These are phyloP conservation scores for Claviceps arundinis DNA, from an alignment of 2,329 filamentous ascomycete genomes.

Conservation along the genomic window DNA sequence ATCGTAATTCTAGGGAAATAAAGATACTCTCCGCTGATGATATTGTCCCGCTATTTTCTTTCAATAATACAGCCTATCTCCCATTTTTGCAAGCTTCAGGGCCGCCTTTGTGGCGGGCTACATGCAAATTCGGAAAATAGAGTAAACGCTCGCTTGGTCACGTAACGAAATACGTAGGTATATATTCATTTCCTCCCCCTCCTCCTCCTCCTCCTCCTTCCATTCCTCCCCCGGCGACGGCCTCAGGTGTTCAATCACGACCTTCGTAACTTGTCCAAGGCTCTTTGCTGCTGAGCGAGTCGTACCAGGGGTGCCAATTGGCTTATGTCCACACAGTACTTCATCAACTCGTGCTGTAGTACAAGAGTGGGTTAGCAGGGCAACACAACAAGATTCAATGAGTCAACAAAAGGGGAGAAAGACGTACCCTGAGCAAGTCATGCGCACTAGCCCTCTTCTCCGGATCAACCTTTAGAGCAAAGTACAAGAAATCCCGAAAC, in stretches of 20 bases:
- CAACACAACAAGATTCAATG: background rate
- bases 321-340: conserved; percentile 55
- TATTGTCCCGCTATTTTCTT: background rate
- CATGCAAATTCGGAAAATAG: background rate
- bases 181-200: background rate
- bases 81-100: background rate
- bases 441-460: conserved; percentile 94
- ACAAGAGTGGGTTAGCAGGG: background rate
- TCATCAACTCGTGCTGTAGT: conserved; percentile 66
- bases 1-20: background rate
- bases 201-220: too few relatives aligned
- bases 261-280: conserved; percentile 70
- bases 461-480: conserved; percentile 90
- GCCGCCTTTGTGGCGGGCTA: background rate
- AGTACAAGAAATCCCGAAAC: conserved; percentile 84
- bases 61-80: background rate
- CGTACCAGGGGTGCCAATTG: conserved; percentile 79
- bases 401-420: background rate
- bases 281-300: conserved; percentile 71
- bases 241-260: conserved; percentile 11
- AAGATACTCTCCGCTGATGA: background rate
- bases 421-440: conserved; percentile 74
- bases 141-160: conserved; percentile 4
- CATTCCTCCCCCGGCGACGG: background rate
- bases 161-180: conserved; percentile 4